These are phyloP conservation scores for Fusarium annulatum DNA, from an alignment of 2,329 filamentous ascomycete genomes.

Conservation along the genomic window DNA sequence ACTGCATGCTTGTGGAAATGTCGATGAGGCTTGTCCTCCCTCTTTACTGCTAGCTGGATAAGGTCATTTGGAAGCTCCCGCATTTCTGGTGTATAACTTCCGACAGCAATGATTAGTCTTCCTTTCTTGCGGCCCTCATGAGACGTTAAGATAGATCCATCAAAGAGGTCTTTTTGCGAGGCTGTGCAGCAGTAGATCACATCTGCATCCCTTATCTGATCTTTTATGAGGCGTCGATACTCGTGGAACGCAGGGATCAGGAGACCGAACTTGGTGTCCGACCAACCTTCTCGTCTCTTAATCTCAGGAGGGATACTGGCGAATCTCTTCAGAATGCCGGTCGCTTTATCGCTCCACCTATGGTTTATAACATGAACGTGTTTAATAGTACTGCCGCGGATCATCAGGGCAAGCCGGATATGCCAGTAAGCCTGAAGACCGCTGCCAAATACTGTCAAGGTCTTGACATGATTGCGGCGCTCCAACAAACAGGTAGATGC, in stretches of 20 bases:
- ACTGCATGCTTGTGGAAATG: slow-evolving; percentile 75
- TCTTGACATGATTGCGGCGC: slow-evolving; percentile 76
- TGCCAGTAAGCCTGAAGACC: slow-evolving; percentile 97
- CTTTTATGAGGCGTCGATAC: slow-evolving; percentile 72
- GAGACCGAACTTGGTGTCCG: slow-evolving; percentile 73
- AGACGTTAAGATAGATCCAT: slow-evolving; percentile 76
- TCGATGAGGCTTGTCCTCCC: slow-evolving; percentile 57
- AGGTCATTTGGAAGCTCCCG: slow-evolving; percentile 84
- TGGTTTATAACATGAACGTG: slow-evolving; percentile 87
- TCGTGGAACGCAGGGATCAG: slow-evolving; percentile 78
- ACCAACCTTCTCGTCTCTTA: slow-evolving; percentile 71
- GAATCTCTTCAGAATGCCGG: slow-evolving; percentile 62
- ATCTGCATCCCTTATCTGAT: slow-evolving; percentile 77
- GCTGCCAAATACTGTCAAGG: slow-evolving; percentile 85
- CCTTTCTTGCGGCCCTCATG: slow-evolving; percentile 76
- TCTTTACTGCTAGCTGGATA: slow-evolving; percentile 69
- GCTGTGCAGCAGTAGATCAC: slow-evolving; percentile 93
- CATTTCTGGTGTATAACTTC: slow-evolving; percentile 78
- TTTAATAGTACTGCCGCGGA: slow-evolving; percentile 76
- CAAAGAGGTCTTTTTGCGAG: slow-evolving; percentile 78
- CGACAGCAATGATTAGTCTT: slow-evolving; percentile 77
- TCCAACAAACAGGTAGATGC: slow-evolving; percentile 74
- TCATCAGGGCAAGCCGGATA: slow-evolving; percentile 81
- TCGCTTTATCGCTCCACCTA: slow-evolving; percentile 69
- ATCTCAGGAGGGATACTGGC: slow-evolving; percentile 54